phyloP scores from a whole-genome alignment of 2,329 filamentous ascomycete genomes.

The Fusarium proliferatum region DNA sequence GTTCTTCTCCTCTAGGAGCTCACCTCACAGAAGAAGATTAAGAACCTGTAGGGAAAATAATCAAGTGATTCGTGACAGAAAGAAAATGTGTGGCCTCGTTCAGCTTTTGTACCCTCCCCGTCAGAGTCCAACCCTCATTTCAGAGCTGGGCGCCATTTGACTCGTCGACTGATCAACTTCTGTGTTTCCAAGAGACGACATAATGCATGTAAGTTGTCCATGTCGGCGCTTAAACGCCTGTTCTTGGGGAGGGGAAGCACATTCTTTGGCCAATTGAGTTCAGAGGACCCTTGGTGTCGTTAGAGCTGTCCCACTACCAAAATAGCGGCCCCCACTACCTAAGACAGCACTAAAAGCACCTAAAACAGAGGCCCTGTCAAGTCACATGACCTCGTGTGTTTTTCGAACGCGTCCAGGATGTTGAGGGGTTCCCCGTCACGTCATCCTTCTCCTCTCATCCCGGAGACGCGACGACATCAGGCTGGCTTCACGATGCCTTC shows the following conservation, averaged over 20 bases:
- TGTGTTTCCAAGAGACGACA: slow-evolving; percentile 40
- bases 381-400: slow-evolving; percentile 44
- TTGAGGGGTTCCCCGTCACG: slow-evolving; percentile 32
- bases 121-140: slow-evolving; percentile 1
- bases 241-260: slow-evolving; percentile 40
- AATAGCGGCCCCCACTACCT: slow-evolving; percentile 39
- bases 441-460: slow-evolving; percentile 17
- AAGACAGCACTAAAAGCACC: slow-evolving; percentile 8
- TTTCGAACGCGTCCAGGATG: slow-evolving; percentile 25
- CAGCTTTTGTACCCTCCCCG: slow-evolving; percentile 41
- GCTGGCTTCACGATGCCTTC: slow-evolving; percentile 37
- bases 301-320: slow-evolving; percentile 41
- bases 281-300: slow-evolving; percentile 42
- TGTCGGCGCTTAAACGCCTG: slow-evolving; percentile 48
- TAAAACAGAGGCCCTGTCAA: background rate
- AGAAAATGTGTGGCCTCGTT: slow-evolving; percentile 31
- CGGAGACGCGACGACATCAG: slow-evolving; percentile 35
- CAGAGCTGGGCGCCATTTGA: slow-evolving; percentile 35
- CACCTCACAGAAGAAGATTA: background rate
- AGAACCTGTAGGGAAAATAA: background rate
- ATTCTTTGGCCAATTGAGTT: slow-evolving; percentile 38
- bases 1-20: slow-evolving; percentile 2
- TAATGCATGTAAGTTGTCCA: slow-evolving; percentile 44
- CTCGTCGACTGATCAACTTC: slow-evolving; percentile 36
- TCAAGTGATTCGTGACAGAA: slow-evolving; percentile 17